A percentile compares a stretch with the other conserved stretches of the same genome.
Conservation (phyloP, 345 rosid genomes). For the Litchi chinensis region DNA sequence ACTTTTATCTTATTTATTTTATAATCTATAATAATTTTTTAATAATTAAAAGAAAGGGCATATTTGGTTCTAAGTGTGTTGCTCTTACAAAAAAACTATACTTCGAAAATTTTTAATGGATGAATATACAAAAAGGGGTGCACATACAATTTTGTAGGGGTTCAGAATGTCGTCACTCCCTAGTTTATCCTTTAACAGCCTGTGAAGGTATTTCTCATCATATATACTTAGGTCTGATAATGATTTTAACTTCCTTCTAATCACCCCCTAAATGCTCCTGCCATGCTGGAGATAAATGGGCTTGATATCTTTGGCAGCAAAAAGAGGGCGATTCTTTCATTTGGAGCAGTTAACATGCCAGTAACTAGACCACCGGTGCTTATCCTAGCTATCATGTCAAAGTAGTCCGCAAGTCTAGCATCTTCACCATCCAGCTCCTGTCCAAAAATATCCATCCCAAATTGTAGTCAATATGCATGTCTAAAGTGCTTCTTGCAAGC, state of each 20-base stretch:
- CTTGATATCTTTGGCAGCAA: slow-evolving; percentile 54
- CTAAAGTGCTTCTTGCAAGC: too few relatives aligned
- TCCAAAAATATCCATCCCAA: background rate
- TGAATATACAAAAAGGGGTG: too few relatives aligned
- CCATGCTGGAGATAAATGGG: slow-evolving; percentile 39
- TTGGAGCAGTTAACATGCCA: slow-evolving; percentile 51
- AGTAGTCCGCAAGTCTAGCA: slow-evolving; percentile 5
- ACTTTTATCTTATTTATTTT: too few relatives aligned
- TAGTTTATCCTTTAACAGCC: slow-evolving; percentile 35
- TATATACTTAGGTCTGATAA: slow-evolving; percentile 31
- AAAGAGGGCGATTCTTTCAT: slow-evolving; percentile 46
- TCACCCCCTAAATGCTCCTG: slow-evolving; percentile 13
- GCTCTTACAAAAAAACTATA: too few relatives aligned
- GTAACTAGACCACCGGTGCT: slow-evolving; percentile 44
- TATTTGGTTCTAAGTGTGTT: too few relatives aligned
- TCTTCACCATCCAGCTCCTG: slow-evolving; percentile 46
- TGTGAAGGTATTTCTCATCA: slow-evolving; percentile 44
- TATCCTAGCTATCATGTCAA: slow-evolving; percentile 38
- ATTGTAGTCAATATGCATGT: background rate
- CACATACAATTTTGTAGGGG: too few relatives aligned
- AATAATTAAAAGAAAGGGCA: too few relatives aligned
- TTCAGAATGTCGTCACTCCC: slow-evolving; percentile 25
- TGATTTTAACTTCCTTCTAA: slow-evolving; percentile 28
- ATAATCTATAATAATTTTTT: too few relatives aligned
- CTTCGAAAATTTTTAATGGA: too few relatives aligned